phyloP scores from a whole-genome alignment of 129 eudicot genomes.

The Flaveria bidentis region DNA sequence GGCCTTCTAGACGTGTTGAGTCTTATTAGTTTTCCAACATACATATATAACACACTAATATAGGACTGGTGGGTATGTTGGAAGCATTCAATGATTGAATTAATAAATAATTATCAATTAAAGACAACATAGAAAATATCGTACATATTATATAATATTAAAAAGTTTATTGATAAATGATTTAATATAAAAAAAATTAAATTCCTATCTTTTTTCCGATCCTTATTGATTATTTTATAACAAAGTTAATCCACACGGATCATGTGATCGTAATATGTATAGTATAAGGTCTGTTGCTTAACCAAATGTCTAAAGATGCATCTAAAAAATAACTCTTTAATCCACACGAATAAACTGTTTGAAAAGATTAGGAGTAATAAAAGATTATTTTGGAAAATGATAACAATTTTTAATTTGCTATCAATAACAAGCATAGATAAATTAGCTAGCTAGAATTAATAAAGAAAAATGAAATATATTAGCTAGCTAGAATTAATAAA shows the following conservation, averaged over 20 bases:
- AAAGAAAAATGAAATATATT: too few relatives aligned
- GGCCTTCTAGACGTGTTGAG: slow-evolving; percentile 1
- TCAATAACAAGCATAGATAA: too few relatives aligned
- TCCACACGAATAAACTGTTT: too few relatives aligned
- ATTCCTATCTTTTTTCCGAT: not conserved
- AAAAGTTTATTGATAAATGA: not conserved
- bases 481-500: too few relatives aligned
- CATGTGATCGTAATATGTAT: not conserved
- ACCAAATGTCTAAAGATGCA: too few relatives aligned
- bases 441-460: too few relatives aligned
- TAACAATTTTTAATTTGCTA: too few relatives aligned
- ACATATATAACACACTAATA: not conserved
- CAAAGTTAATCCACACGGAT: not conserved
- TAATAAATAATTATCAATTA: not conserved
- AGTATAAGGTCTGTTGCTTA: too few relatives aligned
- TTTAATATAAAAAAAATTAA: not conserved
- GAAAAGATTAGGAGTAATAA: too few relatives aligned
- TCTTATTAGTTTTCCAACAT: slow-evolving; percentile 33
- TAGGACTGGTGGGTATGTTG: not conserved
- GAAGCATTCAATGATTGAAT: not conserved
- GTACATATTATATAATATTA: not conserved
- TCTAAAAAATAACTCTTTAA: too few relatives aligned
- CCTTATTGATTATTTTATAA: not conserved
- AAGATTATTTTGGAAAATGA: too few relatives aligned
- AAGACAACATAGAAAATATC: not conserved